Evolutionary conservation across 148 eudicot species (phyloP).

Genomic region (Rhododendron mucronatum): DNA sequence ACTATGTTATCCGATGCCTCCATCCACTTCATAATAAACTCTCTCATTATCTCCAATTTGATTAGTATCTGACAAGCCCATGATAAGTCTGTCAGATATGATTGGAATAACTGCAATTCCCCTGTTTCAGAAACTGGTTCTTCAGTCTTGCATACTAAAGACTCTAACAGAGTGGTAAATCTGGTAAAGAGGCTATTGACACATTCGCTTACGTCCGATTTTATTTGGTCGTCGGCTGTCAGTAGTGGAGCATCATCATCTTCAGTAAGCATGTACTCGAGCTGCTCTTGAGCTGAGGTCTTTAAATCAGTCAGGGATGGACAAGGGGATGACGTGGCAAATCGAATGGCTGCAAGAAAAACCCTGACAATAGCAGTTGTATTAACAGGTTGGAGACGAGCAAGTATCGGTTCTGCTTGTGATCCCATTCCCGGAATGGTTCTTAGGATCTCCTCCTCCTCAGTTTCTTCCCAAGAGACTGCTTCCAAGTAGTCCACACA

Average conservation of each 20-base stretch:
- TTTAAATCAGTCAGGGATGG: constrained; percentile 47
- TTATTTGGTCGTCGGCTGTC: constrained; percentile 45
- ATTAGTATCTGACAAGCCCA: constrained; percentile 75
- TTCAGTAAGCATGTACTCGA: constrained; percentile 87
- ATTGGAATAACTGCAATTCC: constrained; percentile 26
- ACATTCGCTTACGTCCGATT: constrained; percentile 46
- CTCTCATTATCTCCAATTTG: constrained; percentile 63
- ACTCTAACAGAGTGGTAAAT: constrained; percentile 41
- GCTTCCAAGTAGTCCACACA: constrained; percentile 84
- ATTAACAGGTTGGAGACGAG: constrained; percentile 80
- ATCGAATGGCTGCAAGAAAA: constrained; percentile 56
- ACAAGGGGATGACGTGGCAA: constrained; percentile 74
- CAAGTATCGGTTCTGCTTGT: constrained; percentile 48
- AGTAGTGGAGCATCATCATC: constrained; percentile 86
- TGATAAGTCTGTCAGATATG: constrained; percentile 53
- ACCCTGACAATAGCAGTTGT: constrained; percentile 38
- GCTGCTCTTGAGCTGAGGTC: constrained; percentile 76
- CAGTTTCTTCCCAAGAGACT: constrained; percentile 87
- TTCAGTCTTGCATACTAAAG: constrained; percentile 30
- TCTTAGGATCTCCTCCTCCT: constrained; percentile 78
- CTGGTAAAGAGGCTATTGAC: constrained; percentile 39
- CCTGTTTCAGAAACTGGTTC: constrained; percentile 18
- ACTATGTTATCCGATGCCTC: constrained; percentile 43
- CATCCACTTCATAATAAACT: constrained; percentile 52
- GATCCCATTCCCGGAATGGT: constrained; percentile 64